A percentile compares a stretch with the other conserved stretches of the same genome.
Evolutionary conservation across 768 basidiomycete species (phyloP).

Genomic region (Calocybe indica): DNA sequence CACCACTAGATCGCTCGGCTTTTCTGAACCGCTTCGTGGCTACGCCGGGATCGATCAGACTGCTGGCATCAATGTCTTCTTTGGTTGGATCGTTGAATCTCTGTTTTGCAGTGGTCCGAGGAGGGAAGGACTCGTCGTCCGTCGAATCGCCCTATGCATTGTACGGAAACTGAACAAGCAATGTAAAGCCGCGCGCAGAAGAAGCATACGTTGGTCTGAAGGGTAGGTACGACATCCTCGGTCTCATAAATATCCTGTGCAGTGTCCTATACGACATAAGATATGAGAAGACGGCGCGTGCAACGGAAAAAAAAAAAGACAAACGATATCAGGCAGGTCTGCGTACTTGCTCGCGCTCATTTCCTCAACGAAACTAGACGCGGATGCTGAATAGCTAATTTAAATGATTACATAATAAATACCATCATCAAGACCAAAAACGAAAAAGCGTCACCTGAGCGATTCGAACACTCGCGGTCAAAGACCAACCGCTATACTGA

Average conservation of each 20-base stretch:
- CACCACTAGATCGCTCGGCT: constrained; percentile 61
- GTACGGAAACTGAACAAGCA: constrained; percentile 1
- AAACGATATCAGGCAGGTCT: constrained; percentile 85
- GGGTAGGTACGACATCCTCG: constrained; percentile 61
- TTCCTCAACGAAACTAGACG: neutral
- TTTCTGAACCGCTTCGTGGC: constrained; percentile 67
- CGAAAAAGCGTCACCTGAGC: constrained; percentile 43
- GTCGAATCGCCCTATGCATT: constrained; percentile 55
- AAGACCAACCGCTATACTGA: constrained; percentile 38
- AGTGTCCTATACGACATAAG: constrained; percentile 55
- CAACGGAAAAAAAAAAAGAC: constrained; percentile 21
- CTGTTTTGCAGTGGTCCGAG: constrained; percentile 30
- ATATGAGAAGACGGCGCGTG: neutral
- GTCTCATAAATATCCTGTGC: constrained; percentile 93
- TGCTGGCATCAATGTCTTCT: constrained; percentile 69
- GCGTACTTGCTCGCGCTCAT: constrained; percentile 81
- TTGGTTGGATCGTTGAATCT: constrained; percentile 36
- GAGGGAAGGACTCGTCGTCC: constrained; percentile 54
- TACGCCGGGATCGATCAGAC: constrained; percentile 57
- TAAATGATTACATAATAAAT: neutral
- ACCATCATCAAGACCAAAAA: neutral
- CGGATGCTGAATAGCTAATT: neutral
- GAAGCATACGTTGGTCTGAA: constrained; percentile 43
- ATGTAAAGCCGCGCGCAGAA: neutral
- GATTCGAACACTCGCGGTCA: constrained; percentile 49